Evolutionary conservation across 106 monocot genomes (phyloP), one percentile per base, ranked within the genome.

Genomic region (Posidonia australis): DNA sequence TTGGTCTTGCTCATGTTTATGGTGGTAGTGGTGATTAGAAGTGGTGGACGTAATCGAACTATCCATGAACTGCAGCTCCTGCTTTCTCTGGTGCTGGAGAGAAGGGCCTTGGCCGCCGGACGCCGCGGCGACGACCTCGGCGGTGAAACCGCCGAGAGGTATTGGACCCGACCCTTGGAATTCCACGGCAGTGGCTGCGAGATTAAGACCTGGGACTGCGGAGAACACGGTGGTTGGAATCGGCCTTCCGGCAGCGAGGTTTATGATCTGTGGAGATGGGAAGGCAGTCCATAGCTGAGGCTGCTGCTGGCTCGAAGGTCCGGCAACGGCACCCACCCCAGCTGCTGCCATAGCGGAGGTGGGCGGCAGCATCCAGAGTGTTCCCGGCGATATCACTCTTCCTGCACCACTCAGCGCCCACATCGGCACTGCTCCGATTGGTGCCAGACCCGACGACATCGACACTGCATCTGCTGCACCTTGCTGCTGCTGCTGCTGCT

Each of bases 371-470:
- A 70, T 58, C 69, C 56, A 58, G 24, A 57, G 57, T 10, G 57
- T 47, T 18, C 57, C 59, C n/a, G 54, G 67, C 1, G 67, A 54
- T 36, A 68, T 36, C 21, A 68, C 48, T 18, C 67, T 51, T 11
- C 69, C 70, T 29, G n/a, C 70, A 4, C 32, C 60, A 28, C 61
- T 51, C 18, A 71, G n/a, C 0, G 70, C 70, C 70, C 70, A 71
- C 49, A 71, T 62, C 27, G 70, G 70, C 25, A 62, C 61, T 13
- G 61, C 46, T 0, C 69, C 60, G 27, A 71, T 51, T 19, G 70
- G 70, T 4, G 62, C 70, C 31, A 71, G 23, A 9, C 70, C 70
- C 28, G 70, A 60, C 20, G 70, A 51, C 32, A 60, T 48, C 19
- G 70, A 27, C 30, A 42, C 29, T 13, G 60, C 11, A 2, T 7